phyloP scores from a whole-genome alignment of 805 yeast genomes.

The Wickerhamiella vanderwaltii region DNA sequence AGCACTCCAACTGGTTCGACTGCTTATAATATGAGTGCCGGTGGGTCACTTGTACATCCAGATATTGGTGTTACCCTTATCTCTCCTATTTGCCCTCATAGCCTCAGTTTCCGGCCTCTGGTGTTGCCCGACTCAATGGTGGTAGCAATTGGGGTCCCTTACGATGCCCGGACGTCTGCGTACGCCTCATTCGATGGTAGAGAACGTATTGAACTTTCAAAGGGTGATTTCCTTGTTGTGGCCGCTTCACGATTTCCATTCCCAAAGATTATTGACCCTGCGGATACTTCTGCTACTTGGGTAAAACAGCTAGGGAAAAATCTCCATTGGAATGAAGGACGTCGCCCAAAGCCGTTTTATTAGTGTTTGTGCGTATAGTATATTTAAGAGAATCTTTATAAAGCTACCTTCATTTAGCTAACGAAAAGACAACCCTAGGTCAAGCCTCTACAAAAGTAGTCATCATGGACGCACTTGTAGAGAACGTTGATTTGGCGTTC shows the following conservation, averaged over 20 bases:
- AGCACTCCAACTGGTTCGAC: slow-evolving; percentile 97
- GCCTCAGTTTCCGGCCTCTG: slow-evolving; percentile 84
- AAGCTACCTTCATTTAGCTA: no score
- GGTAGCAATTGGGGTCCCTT: slow-evolving; percentile 70
- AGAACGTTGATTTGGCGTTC: slow-evolving; percentile 5
- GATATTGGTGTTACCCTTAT: slow-evolving; percentile 85
- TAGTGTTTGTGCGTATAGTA: slow-evolving; percentile 1
- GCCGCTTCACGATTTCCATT: slow-evolving; percentile 84
- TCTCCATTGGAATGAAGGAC: slow-evolving; percentile 87
- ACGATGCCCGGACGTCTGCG: slow-evolving; percentile 74
- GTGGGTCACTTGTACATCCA: slow-evolving; percentile 91
- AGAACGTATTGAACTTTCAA: slow-evolving; percentile 62
- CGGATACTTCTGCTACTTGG: slow-evolving; percentile 54
- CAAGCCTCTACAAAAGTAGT: no score
- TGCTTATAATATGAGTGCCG: slow-evolving; percentile 89
- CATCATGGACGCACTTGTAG: slow-evolving; percentile 1
- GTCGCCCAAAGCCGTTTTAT: slow-evolving; percentile 53
- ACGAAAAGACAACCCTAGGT: no score
- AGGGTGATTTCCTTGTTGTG: slow-evolving; percentile 77
- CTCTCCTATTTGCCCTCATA: slow-evolving; percentile 94
- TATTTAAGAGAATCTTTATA: no score
- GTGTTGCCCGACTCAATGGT: slow-evolving; percentile 88
- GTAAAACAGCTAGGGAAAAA: slow-evolving; percentile 62
- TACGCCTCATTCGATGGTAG: slow-evolving; percentile 98
- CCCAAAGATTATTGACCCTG: slow-evolving; percentile 64